phyloP scores from a whole-genome alignment of 2,329 filamentous ascomycete species.

The Chaetomiaceae sp. region DNA sequence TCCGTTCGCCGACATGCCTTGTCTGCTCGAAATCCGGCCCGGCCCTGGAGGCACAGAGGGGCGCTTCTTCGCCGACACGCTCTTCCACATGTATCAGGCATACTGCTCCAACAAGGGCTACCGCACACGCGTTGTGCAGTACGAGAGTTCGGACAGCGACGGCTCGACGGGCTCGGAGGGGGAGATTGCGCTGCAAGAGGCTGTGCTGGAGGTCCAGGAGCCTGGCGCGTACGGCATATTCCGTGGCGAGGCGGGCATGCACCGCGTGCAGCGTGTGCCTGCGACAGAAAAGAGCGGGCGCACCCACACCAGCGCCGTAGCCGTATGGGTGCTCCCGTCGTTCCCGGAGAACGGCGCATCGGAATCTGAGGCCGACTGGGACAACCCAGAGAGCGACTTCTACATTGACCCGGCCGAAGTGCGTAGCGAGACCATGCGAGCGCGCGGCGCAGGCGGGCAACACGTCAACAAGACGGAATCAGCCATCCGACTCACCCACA shows the following conservation, averaged over 20 bases:
- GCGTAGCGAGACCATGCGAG: conserved; percentile 81
- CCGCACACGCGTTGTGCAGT: conserved; percentile 67
- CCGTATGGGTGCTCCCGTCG: conserved; percentile 85
- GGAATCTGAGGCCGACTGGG: conserved; percentile 54
- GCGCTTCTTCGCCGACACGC: conserved; percentile 78
- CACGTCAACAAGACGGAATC: conserved; percentile 99
- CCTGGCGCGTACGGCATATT: conserved; percentile 76
- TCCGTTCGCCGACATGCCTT: conserved; percentile 84
- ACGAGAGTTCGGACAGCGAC: conserved; percentile 64
- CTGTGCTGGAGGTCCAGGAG: conserved; percentile 75
- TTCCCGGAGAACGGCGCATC: conserved; percentile 58
- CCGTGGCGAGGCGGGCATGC: conserved; percentile 86
- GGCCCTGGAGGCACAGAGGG: conserved; percentile 91
- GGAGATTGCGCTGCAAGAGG: conserved; percentile 75
- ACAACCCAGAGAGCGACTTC: conserved; percentile 87
- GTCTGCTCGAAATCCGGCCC: conserved; percentile 85
- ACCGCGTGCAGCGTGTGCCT: conserved; percentile 90
- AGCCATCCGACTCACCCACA: conserved; percentile 85
- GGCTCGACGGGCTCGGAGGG: conserved; percentile 51
- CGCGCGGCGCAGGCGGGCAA: conserved; percentile 87
- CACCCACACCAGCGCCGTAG: conserved; percentile 88
- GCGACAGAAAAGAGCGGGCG: conserved; percentile 86
- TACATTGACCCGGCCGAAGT: conserved; percentile 85
- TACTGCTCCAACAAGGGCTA: conserved; percentile 70
- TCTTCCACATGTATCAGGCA: conserved; percentile 84